Percentiles rank a stretch among this genome's conserved stretches.
Evolutionary conservation across 169 alveolate species (phyloP).

Genomic region (Babesia bovis): DNA sequence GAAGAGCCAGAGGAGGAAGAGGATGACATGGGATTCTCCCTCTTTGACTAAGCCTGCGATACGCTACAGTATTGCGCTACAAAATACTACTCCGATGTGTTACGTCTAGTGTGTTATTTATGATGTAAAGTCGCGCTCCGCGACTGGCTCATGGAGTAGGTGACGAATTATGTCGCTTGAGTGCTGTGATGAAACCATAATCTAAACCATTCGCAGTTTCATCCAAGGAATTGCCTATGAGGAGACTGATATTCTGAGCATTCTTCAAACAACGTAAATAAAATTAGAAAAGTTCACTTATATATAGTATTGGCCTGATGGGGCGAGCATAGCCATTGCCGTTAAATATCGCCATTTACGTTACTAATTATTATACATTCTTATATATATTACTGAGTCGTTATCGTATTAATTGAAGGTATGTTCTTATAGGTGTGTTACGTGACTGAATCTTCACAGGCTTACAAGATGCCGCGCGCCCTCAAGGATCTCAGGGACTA

Average conservation of each 20-base stretch:
- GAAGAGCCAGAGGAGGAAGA: constrained; percentile 92
- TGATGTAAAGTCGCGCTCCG: not conserved
- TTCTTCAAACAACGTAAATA: not conserved
- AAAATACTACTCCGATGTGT: not conserved
- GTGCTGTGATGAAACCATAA: constrained; percentile 59
- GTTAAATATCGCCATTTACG: not conserved
- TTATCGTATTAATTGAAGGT: not conserved
- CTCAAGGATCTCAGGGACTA: constrained; percentile 81
- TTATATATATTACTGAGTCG: not conserved
- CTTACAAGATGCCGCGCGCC: constrained; percentile 77
- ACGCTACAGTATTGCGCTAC: not conserved
- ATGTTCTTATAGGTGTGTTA: not conserved
- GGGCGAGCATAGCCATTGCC: constrained; percentile 5
- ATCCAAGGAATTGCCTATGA: constrained; percentile 43
- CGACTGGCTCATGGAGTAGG: constrained; percentile 20
- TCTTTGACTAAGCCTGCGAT: constrained; percentile 80
- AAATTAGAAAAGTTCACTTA: not conserved
- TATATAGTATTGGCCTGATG: constrained; percentile 5
- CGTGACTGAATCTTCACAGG: not conserved
- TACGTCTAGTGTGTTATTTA: not conserved
- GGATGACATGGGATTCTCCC: constrained; percentile 93
- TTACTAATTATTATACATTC: not conserved
- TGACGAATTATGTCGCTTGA: not conserved
- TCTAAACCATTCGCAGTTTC: constrained; percentile 67
- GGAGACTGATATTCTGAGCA: constrained; percentile 63